Percentiles rank a stretch among this genome's conserved stretches.
Conservation (phyloP, 2,329 filamentous ascomycete genomes). For the Exophiala phaeomuriformis region DNA sequence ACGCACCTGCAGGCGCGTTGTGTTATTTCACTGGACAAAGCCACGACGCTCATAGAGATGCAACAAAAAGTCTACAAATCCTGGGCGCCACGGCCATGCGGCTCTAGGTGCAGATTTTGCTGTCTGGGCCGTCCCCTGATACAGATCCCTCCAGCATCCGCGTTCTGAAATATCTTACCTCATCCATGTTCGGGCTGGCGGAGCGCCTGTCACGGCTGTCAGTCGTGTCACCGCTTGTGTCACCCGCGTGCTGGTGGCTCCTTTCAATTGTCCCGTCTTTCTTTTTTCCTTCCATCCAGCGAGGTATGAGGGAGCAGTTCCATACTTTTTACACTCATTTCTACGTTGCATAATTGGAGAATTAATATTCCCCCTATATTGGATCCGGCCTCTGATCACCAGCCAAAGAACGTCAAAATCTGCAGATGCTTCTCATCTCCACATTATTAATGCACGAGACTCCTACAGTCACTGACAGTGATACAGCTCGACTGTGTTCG, state of each 20-base stretch:
- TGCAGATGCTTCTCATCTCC: neutral
- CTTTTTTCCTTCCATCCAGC: too few relatives aligned
- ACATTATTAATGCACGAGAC: too few relatives aligned
- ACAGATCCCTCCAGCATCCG: too few relatives aligned
- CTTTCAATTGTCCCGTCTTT: too few relatives aligned
- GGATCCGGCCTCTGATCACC: neutral
- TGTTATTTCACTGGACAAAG: neutral
- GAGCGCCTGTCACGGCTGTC: neutral
- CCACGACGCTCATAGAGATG: neutral
- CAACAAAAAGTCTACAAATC: too few relatives aligned
- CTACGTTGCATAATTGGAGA: too few relatives aligned
- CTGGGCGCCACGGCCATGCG: too few relatives aligned
- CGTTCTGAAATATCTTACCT: neutral
- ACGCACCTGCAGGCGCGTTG: neutral
- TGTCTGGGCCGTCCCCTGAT: too few relatives aligned
- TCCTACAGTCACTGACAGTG: neutral
- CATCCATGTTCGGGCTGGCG: neutral
- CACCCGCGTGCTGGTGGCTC: neutral
- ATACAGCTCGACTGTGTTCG: neutral
- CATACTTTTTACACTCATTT: too few relatives aligned
- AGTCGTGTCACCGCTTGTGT: neutral
- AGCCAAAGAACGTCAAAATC: neutral
- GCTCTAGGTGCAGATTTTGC: too few relatives aligned
- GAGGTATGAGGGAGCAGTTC: too few relatives aligned
- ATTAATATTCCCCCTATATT: too few relatives aligned